phyloP scores from a whole-genome alignment of 352 stramenopile genomes.

The Chrysophaeum taylorii region DNA sequence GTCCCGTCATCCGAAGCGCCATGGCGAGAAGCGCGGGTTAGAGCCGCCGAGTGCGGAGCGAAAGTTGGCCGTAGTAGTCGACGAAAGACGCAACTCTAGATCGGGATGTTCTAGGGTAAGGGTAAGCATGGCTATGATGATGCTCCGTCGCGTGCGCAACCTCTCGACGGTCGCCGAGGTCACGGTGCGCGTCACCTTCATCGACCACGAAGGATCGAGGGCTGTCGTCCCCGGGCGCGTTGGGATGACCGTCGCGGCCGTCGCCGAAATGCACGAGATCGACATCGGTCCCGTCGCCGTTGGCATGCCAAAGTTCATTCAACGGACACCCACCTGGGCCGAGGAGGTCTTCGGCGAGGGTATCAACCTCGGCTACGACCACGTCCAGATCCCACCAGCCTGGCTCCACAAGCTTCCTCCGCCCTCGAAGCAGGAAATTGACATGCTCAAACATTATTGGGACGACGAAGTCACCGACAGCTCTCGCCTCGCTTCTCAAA shows the following conservation, averaged over 20 bases:
- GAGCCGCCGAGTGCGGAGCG: too few relatives aligned
- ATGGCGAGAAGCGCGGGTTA: too few relatives aligned
- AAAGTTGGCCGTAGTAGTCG: too few relatives aligned
- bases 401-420: constrained; percentile 31
- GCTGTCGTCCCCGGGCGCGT: constrained; percentile 47
- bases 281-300: constrained; percentile 45
- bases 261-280: constrained; percentile 44
- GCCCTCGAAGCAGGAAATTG: constrained; percentile 31
- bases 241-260: constrained; percentile 44
- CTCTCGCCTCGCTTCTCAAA: constrained; percentile 41
- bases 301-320: constrained; percentile 28
- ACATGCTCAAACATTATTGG: constrained; percentile 51
- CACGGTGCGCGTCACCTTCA: constrained; percentile 51
- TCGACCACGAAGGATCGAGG: constrained; percentile 49
- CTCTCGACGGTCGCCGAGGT: constrained; percentile 42
- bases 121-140: too few relatives aligned
- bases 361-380: constrained; percentile 48
- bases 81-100: too few relatives aligned
- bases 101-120: too few relatives aligned
- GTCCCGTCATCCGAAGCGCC: too few relatives aligned
- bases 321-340: constrained; percentile 34
- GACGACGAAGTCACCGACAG: constrained; percentile 46
- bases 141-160: too few relatives aligned
- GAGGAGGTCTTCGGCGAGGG: constrained; percentile 54
- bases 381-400: constrained; percentile 42